These are phyloP conservation scores for Lactarius indigo DNA, from an alignment of 768 basidiomycete genomes.

Conservation along the genomic window DNA sequence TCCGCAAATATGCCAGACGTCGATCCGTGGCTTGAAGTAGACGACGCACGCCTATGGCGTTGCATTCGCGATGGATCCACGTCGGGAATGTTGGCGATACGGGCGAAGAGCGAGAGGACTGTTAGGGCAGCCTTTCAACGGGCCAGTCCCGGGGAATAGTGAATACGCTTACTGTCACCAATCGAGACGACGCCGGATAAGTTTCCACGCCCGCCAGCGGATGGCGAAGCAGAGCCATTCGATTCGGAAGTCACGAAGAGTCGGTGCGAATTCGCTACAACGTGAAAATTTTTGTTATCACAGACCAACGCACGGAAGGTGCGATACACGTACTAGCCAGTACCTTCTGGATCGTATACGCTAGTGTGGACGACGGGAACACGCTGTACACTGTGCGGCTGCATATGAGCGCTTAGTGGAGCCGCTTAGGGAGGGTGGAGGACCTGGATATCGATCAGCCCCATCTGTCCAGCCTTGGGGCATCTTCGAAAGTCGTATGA, in stretches of 20 bases:
- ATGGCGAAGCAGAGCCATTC: conserved; percentile 45
- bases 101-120: conserved; percentile 81
- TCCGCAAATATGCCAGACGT: conserved; percentile 8
- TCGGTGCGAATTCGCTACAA: conserved; percentile 72
- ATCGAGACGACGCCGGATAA: conserved; percentile 77
- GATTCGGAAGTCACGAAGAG: conserved; percentile 73
- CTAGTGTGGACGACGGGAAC: conserved; percentile 55
- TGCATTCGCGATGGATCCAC: conserved; percentile 78
- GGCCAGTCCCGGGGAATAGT: neutral
- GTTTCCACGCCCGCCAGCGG: conserved; percentile 44
- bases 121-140: neutral
- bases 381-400: conserved; percentile 65
- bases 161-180: conserved; percentile 62
- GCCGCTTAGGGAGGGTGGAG: neutral
- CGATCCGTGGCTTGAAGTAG: conserved; percentile 44
- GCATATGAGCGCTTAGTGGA: conserved; percentile 4
- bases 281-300: neutral
- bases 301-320: neutral
- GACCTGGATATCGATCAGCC: conserved; percentile 74
- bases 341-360: conserved; percentile 74
- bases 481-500: conserved; percentile 4
- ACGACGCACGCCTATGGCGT: conserved; percentile 75
- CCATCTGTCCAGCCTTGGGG: conserved; percentile 78
- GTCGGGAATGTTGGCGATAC: conserved; percentile 64
- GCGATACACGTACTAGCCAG: conserved; percentile 63